phyloP scores from a whole-genome alignment of 2,329 filamentous ascomycete genomes.

The Diplodia mutila region DNA sequence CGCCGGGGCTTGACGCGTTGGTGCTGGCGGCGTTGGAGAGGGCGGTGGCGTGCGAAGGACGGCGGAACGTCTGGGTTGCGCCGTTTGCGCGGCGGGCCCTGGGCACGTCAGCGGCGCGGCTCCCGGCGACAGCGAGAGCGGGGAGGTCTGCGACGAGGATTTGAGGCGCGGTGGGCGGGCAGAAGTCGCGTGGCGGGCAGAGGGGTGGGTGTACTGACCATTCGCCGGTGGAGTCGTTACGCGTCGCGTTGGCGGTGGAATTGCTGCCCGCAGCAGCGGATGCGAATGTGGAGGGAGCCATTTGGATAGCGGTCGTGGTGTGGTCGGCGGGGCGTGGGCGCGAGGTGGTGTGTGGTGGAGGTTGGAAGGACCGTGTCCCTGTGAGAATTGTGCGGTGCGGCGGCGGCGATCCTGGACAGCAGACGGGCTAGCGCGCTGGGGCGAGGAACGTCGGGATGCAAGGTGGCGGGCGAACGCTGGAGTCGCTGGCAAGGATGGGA shows the following conservation, averaged over 20 bases:
- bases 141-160: background rate
- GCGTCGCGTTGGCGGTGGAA: slow-evolving; percentile 42
- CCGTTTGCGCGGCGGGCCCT: slow-evolving; percentile 69
- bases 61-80: slow-evolving; percentile 69
- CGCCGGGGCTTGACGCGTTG: slow-evolving; percentile 46
- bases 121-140: background rate
- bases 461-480: slow-evolving; percentile 9
- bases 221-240: slow-evolving; percentile 49
- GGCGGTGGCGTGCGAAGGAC: slow-evolving; percentile 63
- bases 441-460: background rate
- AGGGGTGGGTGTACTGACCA: slow-evolving; percentile 45
- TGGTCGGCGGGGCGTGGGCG: slow-evolving; percentile 5
- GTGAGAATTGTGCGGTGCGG: slow-evolving; percentile 24
- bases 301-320: slow-evolving; percentile 29
- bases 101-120: slow-evolving; percentile 9
- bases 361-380: slow-evolving; percentile 22
- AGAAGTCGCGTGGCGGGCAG: slow-evolving; percentile 26
- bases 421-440: slow-evolving; percentile 17
- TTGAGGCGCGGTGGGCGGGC: slow-evolving; percentile 1
- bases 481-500: slow-evolving; percentile 2
- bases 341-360: slow-evolving; percentile 18
- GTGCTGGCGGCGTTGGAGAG: slow-evolving; percentile 46
- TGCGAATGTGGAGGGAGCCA: slow-evolving; percentile 56
- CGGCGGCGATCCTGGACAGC: slow-evolving; percentile 23
- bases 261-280: slow-evolving; percentile 54